Conservation (phyloP, 208 protist species). For the Lotmaria passim region DNA sequence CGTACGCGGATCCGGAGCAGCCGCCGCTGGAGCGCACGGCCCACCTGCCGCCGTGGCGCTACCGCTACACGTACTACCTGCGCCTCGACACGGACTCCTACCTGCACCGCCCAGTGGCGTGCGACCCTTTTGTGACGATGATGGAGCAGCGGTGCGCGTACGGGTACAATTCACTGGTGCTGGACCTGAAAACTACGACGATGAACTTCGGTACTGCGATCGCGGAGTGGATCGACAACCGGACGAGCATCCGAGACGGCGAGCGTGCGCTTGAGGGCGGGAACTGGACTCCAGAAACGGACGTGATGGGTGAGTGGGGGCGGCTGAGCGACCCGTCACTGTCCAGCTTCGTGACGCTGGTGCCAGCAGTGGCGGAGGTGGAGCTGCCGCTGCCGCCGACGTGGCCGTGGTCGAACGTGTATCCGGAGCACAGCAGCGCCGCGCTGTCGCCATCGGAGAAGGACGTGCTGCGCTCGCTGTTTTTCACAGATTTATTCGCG, state of each 20-base stretch:
- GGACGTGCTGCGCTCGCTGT: constrained; percentile 15
- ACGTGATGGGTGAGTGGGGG: not conserved
- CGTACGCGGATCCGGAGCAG: not conserved
- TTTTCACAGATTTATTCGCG: constrained; percentile 17
- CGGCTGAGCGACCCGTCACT: constrained; percentile 10
- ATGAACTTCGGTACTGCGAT: constrained; percentile 1
- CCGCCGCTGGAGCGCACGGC: too few relatives aligned
- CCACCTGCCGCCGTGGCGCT: constrained; percentile 17
- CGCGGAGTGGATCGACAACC: constrained; percentile 5
- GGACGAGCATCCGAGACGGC: not conserved
- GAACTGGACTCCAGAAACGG: not conserved
- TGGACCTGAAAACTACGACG: not conserved
- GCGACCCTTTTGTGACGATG: constrained; percentile 20
- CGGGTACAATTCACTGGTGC: constrained; percentile 6
- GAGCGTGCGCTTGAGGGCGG: not conserved
- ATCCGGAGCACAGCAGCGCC: constrained; percentile 17
- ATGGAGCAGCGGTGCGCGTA: constrained; percentile 18
- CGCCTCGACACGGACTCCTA: constrained; percentile 28
- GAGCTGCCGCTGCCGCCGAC: constrained; percentile 25
- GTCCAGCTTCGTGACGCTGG: constrained; percentile 9
- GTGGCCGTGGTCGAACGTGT: constrained; percentile 25
- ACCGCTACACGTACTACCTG: constrained; percentile 23
- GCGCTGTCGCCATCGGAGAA: constrained; percentile 7
- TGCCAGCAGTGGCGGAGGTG: not conserved
- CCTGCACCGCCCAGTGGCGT: constrained; percentile 3